Percentiles rank a stretch among this genome's conserved stretches.
Evolutionary conservation across 2,329 filamentous ascomycete genomes (phyloP).

Genomic region (Clonostachys rhizophaga): DNA sequence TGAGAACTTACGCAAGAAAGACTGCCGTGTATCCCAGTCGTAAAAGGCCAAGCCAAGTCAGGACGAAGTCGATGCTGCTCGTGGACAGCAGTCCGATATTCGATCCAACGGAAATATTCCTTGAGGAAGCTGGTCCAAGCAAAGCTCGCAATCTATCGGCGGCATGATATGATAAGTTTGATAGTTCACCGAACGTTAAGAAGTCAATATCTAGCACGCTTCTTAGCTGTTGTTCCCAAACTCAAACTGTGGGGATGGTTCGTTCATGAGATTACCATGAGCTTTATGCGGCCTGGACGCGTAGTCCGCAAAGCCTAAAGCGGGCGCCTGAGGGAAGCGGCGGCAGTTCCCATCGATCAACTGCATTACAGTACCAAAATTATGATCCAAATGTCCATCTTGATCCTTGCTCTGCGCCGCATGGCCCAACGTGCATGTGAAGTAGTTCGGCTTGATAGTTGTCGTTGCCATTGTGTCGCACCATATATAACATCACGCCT

Average conservation of each 20-base stretch:
- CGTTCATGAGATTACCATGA: too few relatives aligned
- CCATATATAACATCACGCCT: too few relatives aligned
- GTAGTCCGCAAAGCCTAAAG: constrained; percentile 41
- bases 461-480: too few relatives aligned
- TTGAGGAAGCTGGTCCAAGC: constrained; percentile 30
- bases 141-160: constrained; percentile 7
- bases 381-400: constrained; percentile 14
- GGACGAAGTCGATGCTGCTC: constrained; percentile 52
- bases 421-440: constrained; percentile 57
- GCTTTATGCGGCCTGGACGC: neutral
- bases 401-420: constrained; percentile 29
- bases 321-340: constrained; percentile 27
- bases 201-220: too few relatives aligned
- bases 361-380: constrained; percentile 37
- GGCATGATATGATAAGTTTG: neutral
- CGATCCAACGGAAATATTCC: too few relatives aligned
- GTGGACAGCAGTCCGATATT: too few relatives aligned
- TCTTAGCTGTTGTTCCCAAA: constrained; percentile 3
- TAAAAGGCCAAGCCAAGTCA: constrained; percentile 57
- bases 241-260: neutral
- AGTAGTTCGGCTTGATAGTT: constrained; percentile 37
- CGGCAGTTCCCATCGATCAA: constrained; percentile 44
- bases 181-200: constrained; percentile 17
- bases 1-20: constrained; percentile 43
- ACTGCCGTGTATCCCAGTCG: constrained; percentile 48